Conservation (phyloP, 495 filamentous ascomycete genomes). For the Lasiosphaeria miniovina region DNA sequence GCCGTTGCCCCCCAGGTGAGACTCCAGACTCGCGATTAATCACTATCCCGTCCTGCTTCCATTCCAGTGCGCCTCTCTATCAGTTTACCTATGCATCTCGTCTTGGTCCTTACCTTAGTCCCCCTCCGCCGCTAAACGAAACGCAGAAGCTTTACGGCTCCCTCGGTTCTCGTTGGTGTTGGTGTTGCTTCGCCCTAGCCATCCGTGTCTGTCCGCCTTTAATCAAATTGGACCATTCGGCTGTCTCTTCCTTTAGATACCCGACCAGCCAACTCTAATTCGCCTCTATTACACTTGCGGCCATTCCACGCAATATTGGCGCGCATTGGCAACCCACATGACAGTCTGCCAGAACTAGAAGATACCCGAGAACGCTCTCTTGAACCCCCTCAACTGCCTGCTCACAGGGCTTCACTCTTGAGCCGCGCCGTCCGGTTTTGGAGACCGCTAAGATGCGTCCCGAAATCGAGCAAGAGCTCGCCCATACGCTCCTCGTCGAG, state of each 20-base stretch:
- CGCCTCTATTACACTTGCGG: background rate
- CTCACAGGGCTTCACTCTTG: conserved; percentile 1
- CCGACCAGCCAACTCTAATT: conserved; percentile 9
- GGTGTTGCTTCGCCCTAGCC: background rate
- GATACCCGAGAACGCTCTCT: conserved; percentile 4
- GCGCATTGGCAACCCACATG: background rate
- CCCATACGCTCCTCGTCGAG: conserved; percentile 96
- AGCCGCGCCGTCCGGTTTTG: background rate
- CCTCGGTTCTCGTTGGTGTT: background rate
- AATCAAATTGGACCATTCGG: background rate
- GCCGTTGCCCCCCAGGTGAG: conserved; percentile 17
- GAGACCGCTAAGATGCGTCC: conserved; percentile 74
- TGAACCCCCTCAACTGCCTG: background rate
- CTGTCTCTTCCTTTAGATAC: conserved; percentile 4
- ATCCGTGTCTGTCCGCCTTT: background rate
- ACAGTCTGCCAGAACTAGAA: background rate
- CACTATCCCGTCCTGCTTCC: conserved; percentile 5
- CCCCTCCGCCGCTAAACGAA: conserved; percentile 1
- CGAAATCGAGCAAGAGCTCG: conserved; percentile 97
- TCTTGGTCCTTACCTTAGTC: conserved; percentile 5
- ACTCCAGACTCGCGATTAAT: background rate
- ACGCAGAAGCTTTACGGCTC: background rate
- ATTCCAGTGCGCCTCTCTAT: too few relatives aligned
- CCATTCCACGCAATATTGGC: background rate
- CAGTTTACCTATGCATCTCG: background rate